These are phyloP conservation scores for Solanum hybrid DNA, from an alignment of 305 asterid genomes.

Conservation along the genomic window DNA sequence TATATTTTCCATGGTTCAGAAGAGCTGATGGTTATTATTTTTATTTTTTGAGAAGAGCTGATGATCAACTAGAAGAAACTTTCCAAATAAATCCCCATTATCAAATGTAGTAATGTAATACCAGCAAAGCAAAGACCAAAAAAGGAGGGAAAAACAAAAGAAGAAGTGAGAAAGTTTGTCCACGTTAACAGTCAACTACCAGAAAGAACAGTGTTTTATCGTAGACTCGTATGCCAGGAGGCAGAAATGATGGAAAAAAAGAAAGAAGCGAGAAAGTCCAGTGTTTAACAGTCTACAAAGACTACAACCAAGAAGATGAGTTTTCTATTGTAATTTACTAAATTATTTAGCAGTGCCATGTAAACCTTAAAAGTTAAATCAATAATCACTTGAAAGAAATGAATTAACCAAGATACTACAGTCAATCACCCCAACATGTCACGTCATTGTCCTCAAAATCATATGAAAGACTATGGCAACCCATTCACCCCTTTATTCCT, in stretches of 20 bases:
- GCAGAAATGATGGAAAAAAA: not conserved
- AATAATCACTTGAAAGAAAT: not conserved
- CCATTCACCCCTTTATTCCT: not conserved
- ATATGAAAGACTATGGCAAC: not conserved
- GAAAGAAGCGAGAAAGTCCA: not conserved
- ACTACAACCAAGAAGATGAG: not conserved
- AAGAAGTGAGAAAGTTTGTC: not conserved
- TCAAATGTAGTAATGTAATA: not conserved
- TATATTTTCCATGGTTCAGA: not conserved
- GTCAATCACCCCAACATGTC: not conserved
- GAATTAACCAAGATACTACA: not conserved
- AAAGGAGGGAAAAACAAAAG: not conserved
- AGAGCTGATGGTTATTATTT: not conserved
- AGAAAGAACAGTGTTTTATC: not conserved
- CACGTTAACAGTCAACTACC: not conserved
- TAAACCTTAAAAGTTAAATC: not conserved
- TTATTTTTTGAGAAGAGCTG: not conserved
- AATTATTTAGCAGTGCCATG: not conserved
- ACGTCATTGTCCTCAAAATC: not conserved
- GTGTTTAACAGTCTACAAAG: not conserved
- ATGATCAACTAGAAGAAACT: not conserved
- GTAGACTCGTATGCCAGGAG: not conserved
- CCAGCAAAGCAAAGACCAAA: not conserved
- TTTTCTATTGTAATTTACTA: not conserved
- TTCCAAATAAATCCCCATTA: not conserved